Conservation (phyloP, 2,329 filamentous ascomycete genomes). For the Apiospora rasikravindrae region DNA sequence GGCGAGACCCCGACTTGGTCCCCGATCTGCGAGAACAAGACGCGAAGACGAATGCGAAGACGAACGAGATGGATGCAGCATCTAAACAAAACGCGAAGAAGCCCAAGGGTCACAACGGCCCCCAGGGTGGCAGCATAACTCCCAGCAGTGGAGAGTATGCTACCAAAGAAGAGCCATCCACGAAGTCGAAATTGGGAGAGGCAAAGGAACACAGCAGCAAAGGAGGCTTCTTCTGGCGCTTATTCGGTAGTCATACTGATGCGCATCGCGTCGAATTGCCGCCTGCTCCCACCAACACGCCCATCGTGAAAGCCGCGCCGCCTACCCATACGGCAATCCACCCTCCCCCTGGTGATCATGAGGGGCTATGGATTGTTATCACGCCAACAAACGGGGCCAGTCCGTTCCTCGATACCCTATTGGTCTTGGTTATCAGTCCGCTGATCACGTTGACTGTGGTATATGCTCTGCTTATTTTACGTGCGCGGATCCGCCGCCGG, state of each 20-base stretch:
- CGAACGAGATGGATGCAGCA: constrained; percentile 1
- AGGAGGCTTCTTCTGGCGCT: constrained; percentile 51
- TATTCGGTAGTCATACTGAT: constrained; percentile 54
- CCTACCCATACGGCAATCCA: constrained; percentile 32
- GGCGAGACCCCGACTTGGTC: constrained; percentile 79
- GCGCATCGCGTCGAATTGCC: constrained; percentile 29
- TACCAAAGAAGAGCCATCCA: constrained; percentile 39
- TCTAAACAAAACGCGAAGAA: constrained; percentile 31
- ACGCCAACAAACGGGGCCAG: constrained; percentile 88
- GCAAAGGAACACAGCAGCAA: constrained; percentile 26
- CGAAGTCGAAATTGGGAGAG: constrained; percentile 30
- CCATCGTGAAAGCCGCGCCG: constrained; percentile 31
- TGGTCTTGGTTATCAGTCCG: constrained; percentile 96
- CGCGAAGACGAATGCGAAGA: constrained; percentile 33
- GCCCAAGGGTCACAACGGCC: constrained; percentile 41
- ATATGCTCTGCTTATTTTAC: constrained; percentile 84
- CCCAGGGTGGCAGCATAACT: constrained; percentile 70
- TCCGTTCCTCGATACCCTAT: constrained; percentile 92
- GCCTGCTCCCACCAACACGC: constrained; percentile 32
- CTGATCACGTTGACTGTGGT: constrained; percentile 91
- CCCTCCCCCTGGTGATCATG: constrained; percentile 55
- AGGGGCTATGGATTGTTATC: constrained; percentile 95
- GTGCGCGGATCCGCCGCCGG: constrained; percentile 85
- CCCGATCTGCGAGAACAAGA: background rate
- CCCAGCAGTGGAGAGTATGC: constrained; percentile 76